A percentile compares a stretch with the other conserved stretches of the same genome.
phyloP scores from a whole-genome alignment of 768 basidiomycete genomes.

The Hypholoma fasciculare region DNA sequence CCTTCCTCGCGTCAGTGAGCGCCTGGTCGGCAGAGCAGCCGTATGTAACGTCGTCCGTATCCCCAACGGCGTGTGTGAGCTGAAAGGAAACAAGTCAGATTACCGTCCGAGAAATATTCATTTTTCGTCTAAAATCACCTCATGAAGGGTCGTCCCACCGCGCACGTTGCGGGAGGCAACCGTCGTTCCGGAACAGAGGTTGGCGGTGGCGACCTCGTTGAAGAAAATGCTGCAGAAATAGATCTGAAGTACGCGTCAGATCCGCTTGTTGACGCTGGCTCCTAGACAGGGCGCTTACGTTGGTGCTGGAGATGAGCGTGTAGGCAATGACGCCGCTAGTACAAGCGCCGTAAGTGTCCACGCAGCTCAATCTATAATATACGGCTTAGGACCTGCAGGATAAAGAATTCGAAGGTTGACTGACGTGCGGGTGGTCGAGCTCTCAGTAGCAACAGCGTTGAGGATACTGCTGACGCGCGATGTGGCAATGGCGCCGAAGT shows the following conservation, averaged over 20 bases:
- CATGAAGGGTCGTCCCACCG: conserved; percentile 48
- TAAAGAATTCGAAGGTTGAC: not conserved
- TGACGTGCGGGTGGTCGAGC: conserved; percentile 37
- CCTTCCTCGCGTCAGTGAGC: conserved; percentile 31
- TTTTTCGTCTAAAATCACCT: conserved; percentile 22
- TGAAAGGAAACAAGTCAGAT: conserved; percentile 6
- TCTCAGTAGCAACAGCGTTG: conserved; percentile 40
- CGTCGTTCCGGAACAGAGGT: conserved; percentile 42
- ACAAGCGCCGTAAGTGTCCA: conserved; percentile 38
- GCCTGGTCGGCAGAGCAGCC: conserved; percentile 41
- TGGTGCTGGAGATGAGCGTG: conserved; percentile 44
- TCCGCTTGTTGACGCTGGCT: not conserved
- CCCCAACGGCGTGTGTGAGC: conserved; percentile 43
- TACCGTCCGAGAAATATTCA: not conserved
- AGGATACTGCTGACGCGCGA: conserved; percentile 33
- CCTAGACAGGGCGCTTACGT: conserved; percentile 24
- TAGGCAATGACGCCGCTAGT: conserved; percentile 43
- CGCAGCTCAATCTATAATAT: conserved; percentile 37
- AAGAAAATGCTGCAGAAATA: conserved; percentile 50
- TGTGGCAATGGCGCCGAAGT: conserved; percentile 39
- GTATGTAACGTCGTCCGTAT: conserved; percentile 41
- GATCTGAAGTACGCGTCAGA: conserved; percentile 28
- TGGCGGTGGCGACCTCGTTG: conserved; percentile 37
- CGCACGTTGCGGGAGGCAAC: conserved; percentile 46
- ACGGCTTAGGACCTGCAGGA: not conserved